Evolutionary conservation across 306 rosid species (phyloP).

Genomic region (Trifolium subterraneum): DNA sequence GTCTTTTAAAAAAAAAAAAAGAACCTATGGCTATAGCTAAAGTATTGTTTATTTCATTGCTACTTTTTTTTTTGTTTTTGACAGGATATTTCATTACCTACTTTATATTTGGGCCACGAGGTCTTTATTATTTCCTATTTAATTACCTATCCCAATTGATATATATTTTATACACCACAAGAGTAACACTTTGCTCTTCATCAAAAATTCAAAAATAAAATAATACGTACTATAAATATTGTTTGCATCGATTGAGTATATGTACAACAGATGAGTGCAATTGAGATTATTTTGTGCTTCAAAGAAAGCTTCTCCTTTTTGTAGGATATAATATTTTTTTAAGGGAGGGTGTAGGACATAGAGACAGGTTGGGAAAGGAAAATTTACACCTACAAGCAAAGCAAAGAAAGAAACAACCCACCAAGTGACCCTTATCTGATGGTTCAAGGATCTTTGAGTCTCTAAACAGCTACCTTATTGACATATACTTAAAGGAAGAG

Average conservation of each 20-base stretch:
- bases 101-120: not conserved
- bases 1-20: no score
- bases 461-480: not conserved
- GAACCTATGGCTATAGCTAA: no score
- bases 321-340: not conserved
- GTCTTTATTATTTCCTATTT: not conserved
- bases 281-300: not conserved
- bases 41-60: not conserved
- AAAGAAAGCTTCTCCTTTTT: not conserved
- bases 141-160: not conserved
- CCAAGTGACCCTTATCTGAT: conserved; percentile 22
- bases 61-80: no score
- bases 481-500: no score
- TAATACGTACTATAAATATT: not conserved
- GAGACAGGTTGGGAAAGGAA: conserved; percentile 12
- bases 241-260: not conserved
- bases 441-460: not conserved
- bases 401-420: conserved; percentile 24
- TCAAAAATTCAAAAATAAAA: not conserved
- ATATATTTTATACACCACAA: conserved; percentile 1
- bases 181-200: not conserved
- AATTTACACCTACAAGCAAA: conserved; percentile 7
- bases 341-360: not conserved
- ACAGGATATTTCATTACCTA: not conserved
- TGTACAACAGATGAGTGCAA: not conserved